Conservation (phyloP, 345 rosid species). For the Noccaea caerulescens region DNA sequence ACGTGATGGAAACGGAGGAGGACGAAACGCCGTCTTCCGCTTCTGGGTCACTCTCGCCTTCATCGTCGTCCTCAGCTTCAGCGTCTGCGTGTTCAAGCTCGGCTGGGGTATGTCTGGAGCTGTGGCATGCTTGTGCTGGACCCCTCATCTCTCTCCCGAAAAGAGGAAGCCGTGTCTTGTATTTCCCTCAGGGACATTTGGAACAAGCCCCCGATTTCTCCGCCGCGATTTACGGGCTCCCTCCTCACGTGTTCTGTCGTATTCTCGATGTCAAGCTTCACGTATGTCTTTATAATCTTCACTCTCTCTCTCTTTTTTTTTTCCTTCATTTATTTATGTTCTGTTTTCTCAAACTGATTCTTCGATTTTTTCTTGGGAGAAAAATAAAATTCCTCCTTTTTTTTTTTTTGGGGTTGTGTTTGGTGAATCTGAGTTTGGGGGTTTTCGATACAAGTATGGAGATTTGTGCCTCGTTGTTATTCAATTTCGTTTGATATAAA, state of each 20-base stretch:
- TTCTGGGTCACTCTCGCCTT: slow-evolving; percentile 62
- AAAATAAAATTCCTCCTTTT: neutral
- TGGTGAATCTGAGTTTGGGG: slow-evolving; percentile 32
- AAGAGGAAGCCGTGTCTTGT: slow-evolving; percentile 80
- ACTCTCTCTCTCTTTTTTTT: neutral
- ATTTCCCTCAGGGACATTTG: slow-evolving; percentile 94
- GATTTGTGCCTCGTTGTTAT: slow-evolving; percentile 31
- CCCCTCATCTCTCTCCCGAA: slow-evolving; percentile 88
- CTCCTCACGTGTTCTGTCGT: slow-evolving; percentile 85
- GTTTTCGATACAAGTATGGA: slow-evolving; percentile 32
- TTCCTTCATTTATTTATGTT: neutral
- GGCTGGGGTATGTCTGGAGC: slow-evolving; percentile 80
- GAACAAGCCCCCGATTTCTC: slow-evolving; percentile 78
- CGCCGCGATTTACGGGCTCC: slow-evolving; percentile 64
- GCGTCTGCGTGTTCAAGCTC: slow-evolving; percentile 46
- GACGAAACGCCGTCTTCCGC: slow-evolving; percentile 71
- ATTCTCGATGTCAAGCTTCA: slow-evolving; percentile 95
- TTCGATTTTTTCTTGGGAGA: slow-evolving; percentile 12
- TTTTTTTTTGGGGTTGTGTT: neutral
- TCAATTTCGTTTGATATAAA: slow-evolving; percentile 18
- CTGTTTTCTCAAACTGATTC: neutral
- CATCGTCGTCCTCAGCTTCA: slow-evolving; percentile 61
- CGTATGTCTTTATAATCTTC: slow-evolving; percentile 51
- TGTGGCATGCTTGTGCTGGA: slow-evolving; percentile 99
- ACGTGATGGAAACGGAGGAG: slow-evolving; percentile 76